These are phyloP conservation scores for Monotropa hypopitys DNA, from an alignment of 179 eudicot genomes.

Conservation along the genomic window DNA sequence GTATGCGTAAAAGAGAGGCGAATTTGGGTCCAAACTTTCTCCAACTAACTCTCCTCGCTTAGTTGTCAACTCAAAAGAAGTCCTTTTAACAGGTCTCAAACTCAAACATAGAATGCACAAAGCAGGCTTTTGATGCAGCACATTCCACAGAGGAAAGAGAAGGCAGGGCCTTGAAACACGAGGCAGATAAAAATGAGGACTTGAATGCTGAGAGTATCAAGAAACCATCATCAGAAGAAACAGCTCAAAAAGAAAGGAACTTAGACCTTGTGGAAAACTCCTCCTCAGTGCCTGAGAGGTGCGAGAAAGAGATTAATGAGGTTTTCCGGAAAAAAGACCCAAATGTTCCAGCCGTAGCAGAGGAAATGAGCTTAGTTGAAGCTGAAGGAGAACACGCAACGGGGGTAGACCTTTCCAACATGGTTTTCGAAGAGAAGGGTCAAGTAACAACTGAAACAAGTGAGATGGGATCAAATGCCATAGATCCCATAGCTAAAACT, in stretches of 20 bases:
- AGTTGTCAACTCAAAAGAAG: not conserved
- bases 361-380: not conserved
- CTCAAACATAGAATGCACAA: not conserved
- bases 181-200: conserved; percentile 1
- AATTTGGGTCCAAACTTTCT: not conserved
- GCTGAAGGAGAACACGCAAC: not conserved
- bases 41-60: not conserved
- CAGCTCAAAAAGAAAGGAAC: not conserved
- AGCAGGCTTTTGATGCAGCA: not conserved
- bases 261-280: conserved; percentile 2
- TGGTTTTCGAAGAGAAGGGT: not conserved
- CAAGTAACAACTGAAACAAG: not conserved
- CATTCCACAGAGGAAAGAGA: not conserved
- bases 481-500: not conserved
- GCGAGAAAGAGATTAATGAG: not conserved
- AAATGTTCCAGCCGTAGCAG: not conserved
- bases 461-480: not conserved
- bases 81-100: not conserved
- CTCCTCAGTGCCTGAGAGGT: not conserved
- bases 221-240: not conserved
- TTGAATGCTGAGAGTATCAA: not conserved
- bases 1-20: not conserved
- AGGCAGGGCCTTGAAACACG: not conserved
- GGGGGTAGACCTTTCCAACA: not conserved
- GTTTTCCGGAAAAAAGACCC: not conserved